Evolutionary conservation across 352 stramenopile species (phyloP).

Genomic region (Globisporangium takayamanum): DNA sequence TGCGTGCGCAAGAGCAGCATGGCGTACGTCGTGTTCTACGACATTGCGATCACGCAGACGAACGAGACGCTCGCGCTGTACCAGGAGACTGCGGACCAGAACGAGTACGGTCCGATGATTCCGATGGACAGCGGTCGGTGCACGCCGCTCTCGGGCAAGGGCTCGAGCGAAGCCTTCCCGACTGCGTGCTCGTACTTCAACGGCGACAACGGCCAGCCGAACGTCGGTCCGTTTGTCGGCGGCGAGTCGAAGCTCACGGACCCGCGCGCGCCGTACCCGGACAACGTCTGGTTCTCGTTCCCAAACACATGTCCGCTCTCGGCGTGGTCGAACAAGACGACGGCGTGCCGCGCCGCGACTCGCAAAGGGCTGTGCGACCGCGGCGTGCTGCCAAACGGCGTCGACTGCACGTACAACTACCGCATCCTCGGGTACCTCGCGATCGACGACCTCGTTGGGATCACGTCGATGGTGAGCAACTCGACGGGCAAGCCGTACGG

Average conservation of each 20-base stretch:
- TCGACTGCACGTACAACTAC: constrained; percentile 59
- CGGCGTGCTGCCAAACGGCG: constrained; percentile 46
- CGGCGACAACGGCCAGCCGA: constrained; percentile 45
- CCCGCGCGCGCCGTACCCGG: constrained; percentile 30
- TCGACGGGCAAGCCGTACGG: constrained; percentile 36
- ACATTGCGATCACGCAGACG: constrained; percentile 63
- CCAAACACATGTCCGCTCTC: constrained; percentile 57
- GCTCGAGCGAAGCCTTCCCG: constrained; percentile 29
- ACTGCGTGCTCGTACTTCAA: constrained; percentile 60
- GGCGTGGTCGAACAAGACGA: constrained; percentile 40
- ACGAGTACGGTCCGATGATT: constrained; percentile 60
- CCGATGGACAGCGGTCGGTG: constrained; percentile 62
- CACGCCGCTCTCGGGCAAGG: constrained; percentile 27
- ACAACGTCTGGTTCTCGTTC: constrained; percentile 66
- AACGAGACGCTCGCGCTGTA: constrained; percentile 74
- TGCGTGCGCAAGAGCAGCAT: constrained; percentile 60
- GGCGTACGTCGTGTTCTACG: constrained; percentile 72
- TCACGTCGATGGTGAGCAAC: constrained; percentile 58
- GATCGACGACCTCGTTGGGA: constrained; percentile 75
- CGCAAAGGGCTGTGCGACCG: constrained; percentile 49
- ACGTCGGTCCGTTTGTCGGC: constrained; percentile 63
- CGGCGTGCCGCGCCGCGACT: constrained; percentile 34
- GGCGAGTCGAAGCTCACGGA: constrained; percentile 33
- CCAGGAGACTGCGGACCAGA: constrained; percentile 42
- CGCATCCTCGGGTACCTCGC: constrained; percentile 51